Percentiles rank a stretch among this genome's conserved stretches.
Evolutionary conservation across 1,284 basidiomycete species (phyloP).

Genomic region (Cryptococcus sp.): DNA sequence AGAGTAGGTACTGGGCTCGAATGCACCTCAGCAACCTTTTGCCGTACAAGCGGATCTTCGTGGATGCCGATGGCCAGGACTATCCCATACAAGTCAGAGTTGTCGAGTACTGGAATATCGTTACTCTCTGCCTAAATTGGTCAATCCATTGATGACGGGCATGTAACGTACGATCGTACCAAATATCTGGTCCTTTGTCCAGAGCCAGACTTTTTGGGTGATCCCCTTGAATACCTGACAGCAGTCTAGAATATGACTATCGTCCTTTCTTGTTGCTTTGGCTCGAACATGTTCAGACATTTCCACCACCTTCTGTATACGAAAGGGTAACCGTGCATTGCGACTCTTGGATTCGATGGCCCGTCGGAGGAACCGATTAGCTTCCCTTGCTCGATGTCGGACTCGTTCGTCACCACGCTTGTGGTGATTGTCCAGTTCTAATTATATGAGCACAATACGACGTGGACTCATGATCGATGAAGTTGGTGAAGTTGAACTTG

Average conservation of each 20-base stretch:
- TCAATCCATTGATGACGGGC: neutral
- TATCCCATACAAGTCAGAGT: neutral
- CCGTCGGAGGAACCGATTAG: neutral
- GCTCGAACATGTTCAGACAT: neutral
- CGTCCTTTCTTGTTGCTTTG: slow-evolving; percentile 16
- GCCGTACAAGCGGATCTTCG: neutral
- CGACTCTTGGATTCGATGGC: neutral
- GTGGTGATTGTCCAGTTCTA: neutral
- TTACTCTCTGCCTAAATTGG: slow-evolving; percentile 13
- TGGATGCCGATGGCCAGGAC: neutral
- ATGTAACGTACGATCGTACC: neutral
- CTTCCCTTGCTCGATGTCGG: neutral
- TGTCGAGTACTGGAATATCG: slow-evolving; percentile 3
- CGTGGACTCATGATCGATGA: too few relatives aligned
- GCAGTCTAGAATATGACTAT: slow-evolving; percentile 31
- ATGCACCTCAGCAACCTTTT: neutral
- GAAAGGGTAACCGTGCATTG: neutral
- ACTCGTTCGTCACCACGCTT: neutral
- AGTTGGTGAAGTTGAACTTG: too few relatives aligned
- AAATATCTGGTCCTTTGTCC: slow-evolving; percentile 25
- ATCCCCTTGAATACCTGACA: slow-evolving; percentile 16
- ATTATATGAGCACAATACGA: neutral
- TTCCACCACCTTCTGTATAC: neutral
- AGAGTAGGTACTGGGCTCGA: neutral
- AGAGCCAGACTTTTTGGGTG: slow-evolving; percentile 14